phyloP scores from a whole-genome alignment of 2,329 filamentous ascomycete genomes.

The Apiospora rasikravindrae region DNA sequence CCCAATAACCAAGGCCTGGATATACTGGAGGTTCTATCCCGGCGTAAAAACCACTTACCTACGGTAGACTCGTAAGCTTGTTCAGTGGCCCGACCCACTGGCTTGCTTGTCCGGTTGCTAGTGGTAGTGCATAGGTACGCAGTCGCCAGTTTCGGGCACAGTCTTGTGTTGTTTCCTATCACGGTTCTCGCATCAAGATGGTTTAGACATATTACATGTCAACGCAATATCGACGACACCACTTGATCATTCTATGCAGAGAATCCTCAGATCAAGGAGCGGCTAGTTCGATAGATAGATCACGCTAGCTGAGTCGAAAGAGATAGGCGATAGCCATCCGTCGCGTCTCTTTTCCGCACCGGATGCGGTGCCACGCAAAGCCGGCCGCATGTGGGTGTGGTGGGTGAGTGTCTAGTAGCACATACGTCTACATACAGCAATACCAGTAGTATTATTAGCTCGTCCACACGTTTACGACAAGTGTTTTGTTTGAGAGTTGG shows the following conservation, averaged over 20 bases:
- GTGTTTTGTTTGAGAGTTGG: not conserved
- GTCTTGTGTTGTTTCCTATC: conserved; percentile 14
- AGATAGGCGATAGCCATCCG: conserved; percentile 3
- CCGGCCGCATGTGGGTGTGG: conserved; percentile 5
- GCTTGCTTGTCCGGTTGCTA: not conserved
- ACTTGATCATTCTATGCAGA: conserved; percentile 7
- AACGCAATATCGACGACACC: conserved; percentile 5
- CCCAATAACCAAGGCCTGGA: not conserved
- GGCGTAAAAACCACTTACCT: not conserved
- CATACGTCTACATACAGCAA: too few species aligned
- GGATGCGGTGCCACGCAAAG: conserved; percentile 7
- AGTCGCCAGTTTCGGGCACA: not conserved
- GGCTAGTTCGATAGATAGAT: not conserved
- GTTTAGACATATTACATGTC: not conserved
- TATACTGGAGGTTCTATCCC: conserved; percentile 2
- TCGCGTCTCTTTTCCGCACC: conserved; percentile 4
- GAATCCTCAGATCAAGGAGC: not conserved
- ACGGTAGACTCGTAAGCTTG: conserved; percentile 12
- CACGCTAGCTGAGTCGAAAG: not conserved
- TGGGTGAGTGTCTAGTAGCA: not conserved
- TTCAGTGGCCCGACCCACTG: conserved; percentile 19
- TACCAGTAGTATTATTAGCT: not conserved
- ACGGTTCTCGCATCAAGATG: conserved; percentile 3
- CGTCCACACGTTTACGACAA: not conserved
- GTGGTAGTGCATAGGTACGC: not conserved